Conservation (phyloP, 176 grass and related monocot genomes). For the Zizania latifolia region DNA sequence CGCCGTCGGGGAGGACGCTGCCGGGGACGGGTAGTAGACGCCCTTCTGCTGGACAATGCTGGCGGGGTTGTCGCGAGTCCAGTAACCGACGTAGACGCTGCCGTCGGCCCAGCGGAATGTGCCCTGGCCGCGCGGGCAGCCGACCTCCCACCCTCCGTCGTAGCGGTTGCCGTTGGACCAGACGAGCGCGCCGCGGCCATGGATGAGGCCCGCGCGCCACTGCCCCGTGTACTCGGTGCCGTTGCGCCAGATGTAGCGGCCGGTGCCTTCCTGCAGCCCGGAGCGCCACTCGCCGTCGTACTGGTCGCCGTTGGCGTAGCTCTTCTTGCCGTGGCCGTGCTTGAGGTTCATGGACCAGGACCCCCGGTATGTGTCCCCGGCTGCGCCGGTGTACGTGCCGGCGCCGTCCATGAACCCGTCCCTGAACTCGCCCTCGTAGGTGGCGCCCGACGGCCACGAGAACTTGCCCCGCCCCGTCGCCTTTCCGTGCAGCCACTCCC, state of each 20-base stretch:
- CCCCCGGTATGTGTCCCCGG: slow-evolving; percentile 80
- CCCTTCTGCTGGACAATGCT: slow-evolving; percentile 70
- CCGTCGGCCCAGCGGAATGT: slow-evolving; percentile 81
- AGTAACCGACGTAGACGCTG: slow-evolving; percentile 68
- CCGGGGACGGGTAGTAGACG: slow-evolving; percentile 65
- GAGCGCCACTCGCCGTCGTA: slow-evolving; percentile 89
- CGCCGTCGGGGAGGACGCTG: slow-evolving; percentile 56
- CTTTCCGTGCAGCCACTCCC: slow-evolving; percentile 74
- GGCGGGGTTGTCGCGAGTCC: slow-evolving; percentile 45
- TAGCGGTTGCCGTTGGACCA: slow-evolving; percentile 78
- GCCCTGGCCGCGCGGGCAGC: slow-evolving; percentile 67
- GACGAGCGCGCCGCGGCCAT: slow-evolving; percentile 59
- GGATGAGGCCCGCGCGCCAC: slow-evolving; percentile 68
- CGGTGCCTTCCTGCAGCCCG: slow-evolving; percentile 63
- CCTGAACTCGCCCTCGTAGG: slow-evolving; percentile 89
- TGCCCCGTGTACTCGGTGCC: slow-evolving; percentile 82
- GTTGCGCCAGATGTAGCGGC: slow-evolving; percentile 80
- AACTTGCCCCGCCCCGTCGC: slow-evolving; percentile 77
- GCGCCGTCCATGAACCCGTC: slow-evolving; percentile 87
- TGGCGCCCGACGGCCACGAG: slow-evolving; percentile 90
- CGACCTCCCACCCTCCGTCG: slow-evolving; percentile 86
- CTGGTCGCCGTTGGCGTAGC: slow-evolving; percentile 82
- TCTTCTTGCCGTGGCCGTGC: slow-evolving; percentile 68
- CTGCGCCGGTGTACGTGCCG: slow-evolving; percentile 77
- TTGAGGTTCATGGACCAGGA: slow-evolving; percentile 93